Evolutionary conservation across 2,329 filamentous ascomycete genomes (phyloP), one percentile per base, ranked within the genome.

Genomic region (Colletotrichum falcatum): DNA sequence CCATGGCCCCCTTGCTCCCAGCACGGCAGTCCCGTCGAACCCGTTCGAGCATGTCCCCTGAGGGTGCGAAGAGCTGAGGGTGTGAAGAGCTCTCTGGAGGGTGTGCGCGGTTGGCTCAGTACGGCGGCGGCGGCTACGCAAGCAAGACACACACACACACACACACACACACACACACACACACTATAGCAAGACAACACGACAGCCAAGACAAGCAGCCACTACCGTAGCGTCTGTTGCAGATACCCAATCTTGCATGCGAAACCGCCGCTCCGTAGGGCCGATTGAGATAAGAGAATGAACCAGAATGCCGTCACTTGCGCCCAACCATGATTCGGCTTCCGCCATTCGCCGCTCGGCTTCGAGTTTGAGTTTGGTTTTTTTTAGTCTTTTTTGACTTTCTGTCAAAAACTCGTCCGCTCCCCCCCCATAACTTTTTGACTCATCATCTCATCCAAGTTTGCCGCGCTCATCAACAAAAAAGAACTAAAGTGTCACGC

Each of bases 281-380:
- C 68, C 68, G 68, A 67, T 70, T 70, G 51, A 67, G 64, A 70
- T 70, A 67, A 62, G 64, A 46, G 33, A 54, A 37, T 51, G 23
- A 14, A 12, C 64, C 26, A 28, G 28, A 39, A 26, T 49, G 42
- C 6, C n/a, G 37, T 51, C 39, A 42, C 14, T 44, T 37, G 37
- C 14, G n/a, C 8, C 33, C 33, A 44, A 44, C 42, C 42, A n/a
- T 55, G 30, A 16, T 39, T 18, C 12, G 9, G 53, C 2, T n/a
- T 9, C 16, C 53, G 53, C 35, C 53, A 55, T 55, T 37, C 14
- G 33, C 53, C 44, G 37, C 66, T 37, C 51, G 48, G 20, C 3
- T 42, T 33, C 20, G 20, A 16, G 16, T 30, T 64, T 70, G 28
- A 33, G 3, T 33, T 33, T 33, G 3, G 7, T 33, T 33, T 33